Evolutionary conservation across 2,329 filamentous ascomycete species (phyloP), one percentile per base, ranked within the genome.

Genomic region (Didymellaceae sp.): DNA sequence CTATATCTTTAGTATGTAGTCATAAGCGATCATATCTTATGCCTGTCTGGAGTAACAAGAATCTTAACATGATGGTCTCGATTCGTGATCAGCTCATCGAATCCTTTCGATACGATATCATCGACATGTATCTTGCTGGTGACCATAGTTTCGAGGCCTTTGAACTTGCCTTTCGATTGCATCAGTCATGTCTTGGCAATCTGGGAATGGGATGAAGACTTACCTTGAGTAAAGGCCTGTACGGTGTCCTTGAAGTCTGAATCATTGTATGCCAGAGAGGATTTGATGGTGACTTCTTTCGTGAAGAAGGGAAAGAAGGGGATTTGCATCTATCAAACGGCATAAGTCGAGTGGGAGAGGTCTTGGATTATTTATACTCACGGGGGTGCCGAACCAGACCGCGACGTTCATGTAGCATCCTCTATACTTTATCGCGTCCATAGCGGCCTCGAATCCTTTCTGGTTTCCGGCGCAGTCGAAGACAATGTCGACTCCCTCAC

Each of bases 61-160:
- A 73, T 73, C 55, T 73, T 74, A 24, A 74, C 63, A 40, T 73
- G 69, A 5, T 70, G 40, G 41, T 73, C 65, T 41, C 67, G 72
- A 41, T 71, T 63, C 18, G 43, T 57, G 10, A 69, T 45, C 4
- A 74, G 55, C 42, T 67, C 62, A 8, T 71, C 62, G 38, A 72
- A 70, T 1, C 69, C 70, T 25, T 68, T 66, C 22, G 45, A 42
- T 1, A 57, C 51, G n/a, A 70, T 59, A 34, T 73, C 67, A 21
- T 72, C 62, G 32, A 74, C 55, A 26, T 63, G 51, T 24, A 74
- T 70, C 6, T 63, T 56, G 30, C 63, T 61, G 1, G 70, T 72
- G 13, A 74, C 52, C 65, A 74, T 68, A 8, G 58, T 59, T 30
- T 69, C 66, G 7, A 65, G 34, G 4, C 65, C 69, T 31, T 66